A percentile compares a stretch with the other conserved stretches of the same genome.
Conservation (phyloP, 2,329 filamentous ascomycete genomes). For the Colletotrichum echinochloae region DNA sequence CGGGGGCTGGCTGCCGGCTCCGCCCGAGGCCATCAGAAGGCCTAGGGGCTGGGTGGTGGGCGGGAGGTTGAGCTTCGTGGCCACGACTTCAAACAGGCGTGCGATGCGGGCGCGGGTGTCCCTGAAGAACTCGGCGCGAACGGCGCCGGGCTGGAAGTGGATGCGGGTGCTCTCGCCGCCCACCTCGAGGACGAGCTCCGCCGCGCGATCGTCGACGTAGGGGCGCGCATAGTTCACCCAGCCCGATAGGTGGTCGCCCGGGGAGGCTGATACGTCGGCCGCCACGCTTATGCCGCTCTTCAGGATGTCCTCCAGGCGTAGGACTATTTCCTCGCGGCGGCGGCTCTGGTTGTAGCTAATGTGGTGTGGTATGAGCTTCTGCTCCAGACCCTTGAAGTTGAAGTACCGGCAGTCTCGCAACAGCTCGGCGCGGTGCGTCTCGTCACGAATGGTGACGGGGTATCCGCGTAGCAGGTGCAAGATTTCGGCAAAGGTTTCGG, state of each 20-base stretch:
- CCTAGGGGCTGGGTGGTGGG: constrained; percentile 70
- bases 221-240: constrained; percentile 87
- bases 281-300: constrained; percentile 83
- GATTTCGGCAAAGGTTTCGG: constrained; percentile 86
- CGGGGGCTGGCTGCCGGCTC: constrained; percentile 69
- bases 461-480: constrained; percentile 87
- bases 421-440: constrained; percentile 80
- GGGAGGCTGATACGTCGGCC: constrained; percentile 55
- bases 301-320: constrained; percentile 88
- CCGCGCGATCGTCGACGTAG: constrained; percentile 80
- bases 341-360: constrained; percentile 81
- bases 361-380: constrained; percentile 82
- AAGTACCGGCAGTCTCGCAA: constrained; percentile 92
- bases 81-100: constrained; percentile 83
- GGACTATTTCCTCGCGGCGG: constrained; percentile 77
- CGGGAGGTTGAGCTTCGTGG: constrained; percentile 80
- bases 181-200: constrained; percentile 85
- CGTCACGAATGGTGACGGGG: constrained; percentile 79
- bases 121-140: constrained; percentile 78
- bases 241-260: constrained; percentile 49
- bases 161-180: constrained; percentile 73
- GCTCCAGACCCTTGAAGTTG: constrained; percentile 91
- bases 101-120: constrained; percentile 77
- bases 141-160: constrained; percentile 55
- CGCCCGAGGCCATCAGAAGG: constrained; percentile 75